phyloP scores from a whole-genome alignment of 441 rosid genomes.

The Pelargonium fulgidum region DNA sequence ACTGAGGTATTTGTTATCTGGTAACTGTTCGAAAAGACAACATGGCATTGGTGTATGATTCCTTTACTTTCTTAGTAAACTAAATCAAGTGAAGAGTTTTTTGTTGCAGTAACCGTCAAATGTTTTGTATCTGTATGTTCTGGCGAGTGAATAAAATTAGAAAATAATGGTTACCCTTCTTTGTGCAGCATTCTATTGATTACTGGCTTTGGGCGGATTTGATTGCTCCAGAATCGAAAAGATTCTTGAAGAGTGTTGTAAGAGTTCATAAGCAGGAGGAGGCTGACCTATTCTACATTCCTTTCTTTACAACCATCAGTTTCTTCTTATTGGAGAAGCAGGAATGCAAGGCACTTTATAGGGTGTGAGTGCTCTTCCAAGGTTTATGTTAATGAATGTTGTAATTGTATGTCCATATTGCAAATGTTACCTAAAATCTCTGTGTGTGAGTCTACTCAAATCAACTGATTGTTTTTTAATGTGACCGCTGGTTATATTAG shows the following conservation, averaged over 20 bases:
- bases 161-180: neutral
- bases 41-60: too few relatives aligned
- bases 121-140: neutral
- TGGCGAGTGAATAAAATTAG: neutral
- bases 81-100: too few relatives aligned
- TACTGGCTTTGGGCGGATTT: constrained; percentile 98
- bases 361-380: constrained; percentile 89
- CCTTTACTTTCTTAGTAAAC: too few relatives aligned
- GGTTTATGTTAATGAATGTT: neutral
- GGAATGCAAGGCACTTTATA: constrained; percentile 90
- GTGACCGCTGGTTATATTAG: too few relatives aligned
- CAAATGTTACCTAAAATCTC: too few relatives aligned
- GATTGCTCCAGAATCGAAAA: constrained; percentile 64
- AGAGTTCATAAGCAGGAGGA: constrained; percentile 71
- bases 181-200: constrained; percentile 79
- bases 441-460: too few relatives aligned
- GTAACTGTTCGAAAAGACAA: neutral
- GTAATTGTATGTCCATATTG: neutral
- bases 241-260: constrained; percentile 69
- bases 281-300: constrained; percentile 77
- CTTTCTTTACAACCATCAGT: constrained; percentile 88
- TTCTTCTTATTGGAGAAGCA: constrained; percentile 94
- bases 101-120: neutral
- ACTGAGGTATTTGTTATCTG: neutral
- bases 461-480: too few relatives aligned